A percentile compares a stretch with the other conserved stretches of the same genome.
These are phyloP conservation scores for Rubroshorea leprosula DNA, from an alignment of 345 rosid genomes.

Conservation along the genomic window DNA sequence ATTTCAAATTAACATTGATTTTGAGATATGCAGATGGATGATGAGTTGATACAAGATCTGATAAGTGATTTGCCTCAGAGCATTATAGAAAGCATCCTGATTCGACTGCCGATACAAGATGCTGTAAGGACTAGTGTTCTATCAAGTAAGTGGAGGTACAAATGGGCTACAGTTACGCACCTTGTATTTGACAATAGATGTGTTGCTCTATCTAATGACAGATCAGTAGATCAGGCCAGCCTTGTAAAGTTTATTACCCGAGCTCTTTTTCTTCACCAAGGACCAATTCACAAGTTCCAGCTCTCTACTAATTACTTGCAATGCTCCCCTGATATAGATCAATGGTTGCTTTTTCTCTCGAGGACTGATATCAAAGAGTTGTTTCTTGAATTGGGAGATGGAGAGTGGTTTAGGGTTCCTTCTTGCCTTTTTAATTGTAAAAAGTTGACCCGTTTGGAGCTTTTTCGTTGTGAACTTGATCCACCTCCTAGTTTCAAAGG, in stretches of 20 bases:
- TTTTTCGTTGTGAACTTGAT: constrained; percentile 71
- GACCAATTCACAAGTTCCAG: constrained; percentile 84
- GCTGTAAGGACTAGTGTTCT: constrained; percentile 72
- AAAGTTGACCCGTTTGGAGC: constrained; percentile 61
- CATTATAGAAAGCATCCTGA: constrained; percentile 69
- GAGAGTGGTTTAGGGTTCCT: constrained; percentile 76
- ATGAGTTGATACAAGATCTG: constrained; percentile 33
- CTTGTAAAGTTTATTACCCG: constrained; percentile 59
- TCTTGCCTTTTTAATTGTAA: constrained; percentile 62
- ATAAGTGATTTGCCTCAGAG: constrained; percentile 79
- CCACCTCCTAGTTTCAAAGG: constrained; percentile 69
- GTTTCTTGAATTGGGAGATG: constrained; percentile 78
- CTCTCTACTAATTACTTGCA: constrained; percentile 54
- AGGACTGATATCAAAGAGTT: constrained; percentile 62
- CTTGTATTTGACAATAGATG: constrained; percentile 74
- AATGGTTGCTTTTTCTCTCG: constrained; percentile 91
- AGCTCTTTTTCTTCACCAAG: constrained; percentile 77
- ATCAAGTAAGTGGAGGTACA: constrained; percentile 80
- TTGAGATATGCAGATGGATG: constrained; percentile 38
- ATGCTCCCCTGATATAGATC: constrained; percentile 73
- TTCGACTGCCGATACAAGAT: constrained; percentile 58
- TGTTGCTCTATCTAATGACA: constrained; percentile 28
- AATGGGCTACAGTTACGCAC: constrained; percentile 62
- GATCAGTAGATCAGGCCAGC: constrained; percentile 26
- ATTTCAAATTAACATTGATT: background rate